phyloP scores from a whole-genome alignment of 2,329 filamentous ascomycete species.

The Colletotrichum tofieldiae region DNA sequence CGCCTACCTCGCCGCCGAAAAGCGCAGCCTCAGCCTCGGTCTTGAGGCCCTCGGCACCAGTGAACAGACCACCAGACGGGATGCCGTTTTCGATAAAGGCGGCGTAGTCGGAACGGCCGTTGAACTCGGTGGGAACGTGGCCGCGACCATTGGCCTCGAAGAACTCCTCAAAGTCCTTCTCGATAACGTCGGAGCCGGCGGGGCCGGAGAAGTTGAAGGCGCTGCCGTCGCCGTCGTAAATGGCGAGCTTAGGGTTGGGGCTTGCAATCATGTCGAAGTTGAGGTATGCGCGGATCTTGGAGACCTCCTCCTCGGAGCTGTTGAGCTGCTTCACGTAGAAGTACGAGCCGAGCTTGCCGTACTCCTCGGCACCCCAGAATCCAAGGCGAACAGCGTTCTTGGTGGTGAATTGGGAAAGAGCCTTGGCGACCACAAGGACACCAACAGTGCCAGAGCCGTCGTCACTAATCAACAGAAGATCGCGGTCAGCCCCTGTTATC shows the following conservation, averaged over 20 bases:
- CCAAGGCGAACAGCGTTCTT: conserved; percentile 66
- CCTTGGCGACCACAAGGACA: conserved; percentile 62
- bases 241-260: conserved; percentile 66
- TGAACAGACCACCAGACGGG: conserved; percentile 78
- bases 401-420: conserved; percentile 59
- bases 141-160: conserved; percentile 63
- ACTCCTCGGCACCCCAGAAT: conserved; percentile 69
- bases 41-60: conserved; percentile 77
- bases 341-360: conserved; percentile 64
- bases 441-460: conserved; percentile 70
- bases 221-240: conserved; percentile 75
- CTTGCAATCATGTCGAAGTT: conserved; percentile 71
- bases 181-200: conserved; percentile 73
- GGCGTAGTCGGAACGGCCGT: conserved; percentile 77
- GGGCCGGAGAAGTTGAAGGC: conserved; percentile 70
- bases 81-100: conserved; percentile 78
- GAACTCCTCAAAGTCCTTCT: conserved; percentile 71
- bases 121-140: conserved; percentile 75
- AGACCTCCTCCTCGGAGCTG: conserved; percentile 59
- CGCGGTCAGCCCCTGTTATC: conserved; percentile 1
- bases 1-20: conserved; percentile 74
- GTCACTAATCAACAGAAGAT: conserved; percentile 55
- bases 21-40: conserved; percentile 70
- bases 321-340: conserved; percentile 63
- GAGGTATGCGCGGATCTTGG: conserved; percentile 68